Percentiles rank a stretch among this genome's conserved stretches.
Conservation (phyloP, 345 rosid genomes). For the Streptanthus diversifolius region DNA sequence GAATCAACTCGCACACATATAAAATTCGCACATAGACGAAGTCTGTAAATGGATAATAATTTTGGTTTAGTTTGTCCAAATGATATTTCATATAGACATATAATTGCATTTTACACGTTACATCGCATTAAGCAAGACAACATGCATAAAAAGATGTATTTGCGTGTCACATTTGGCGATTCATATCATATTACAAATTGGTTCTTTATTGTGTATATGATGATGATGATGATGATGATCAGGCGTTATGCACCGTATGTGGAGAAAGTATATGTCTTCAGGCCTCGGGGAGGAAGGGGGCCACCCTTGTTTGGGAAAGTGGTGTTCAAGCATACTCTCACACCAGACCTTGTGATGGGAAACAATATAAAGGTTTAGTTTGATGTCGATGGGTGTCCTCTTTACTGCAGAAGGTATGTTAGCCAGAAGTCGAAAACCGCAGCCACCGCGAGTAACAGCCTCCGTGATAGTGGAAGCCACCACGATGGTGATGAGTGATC, state of each 20-base stretch:
- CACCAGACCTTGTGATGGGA: not conserved
- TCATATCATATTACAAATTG: not conserved
- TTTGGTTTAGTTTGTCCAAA: not conserved
- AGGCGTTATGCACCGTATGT: not conserved
- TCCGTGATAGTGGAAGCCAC: not conserved
- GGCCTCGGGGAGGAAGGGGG: not conserved
- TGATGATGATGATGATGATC: not conserved
- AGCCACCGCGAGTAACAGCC: not conserved
- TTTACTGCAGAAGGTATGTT: not conserved
- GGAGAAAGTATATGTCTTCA: not conserved
- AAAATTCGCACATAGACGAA: not conserved
- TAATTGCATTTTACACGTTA: not conserved
- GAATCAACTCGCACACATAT: not conserved
- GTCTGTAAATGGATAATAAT: not conserved
- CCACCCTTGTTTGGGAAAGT: not conserved
- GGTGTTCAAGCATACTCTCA: not conserved
- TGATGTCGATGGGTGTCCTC: not conserved
- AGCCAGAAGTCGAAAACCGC: not conserved
- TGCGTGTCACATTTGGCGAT: not conserved
- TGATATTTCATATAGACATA: not conserved
- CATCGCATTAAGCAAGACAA: not conserved
- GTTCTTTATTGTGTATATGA: not conserved
- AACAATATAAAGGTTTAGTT: not conserved
- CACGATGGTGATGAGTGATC: not conserved
- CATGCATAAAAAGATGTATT: not conserved